Evolutionary conservation across 345 rosid genomes (phyloP), one percentile per base, ranked within the genome.

Genomic region (Iberis pinnata): DNA sequence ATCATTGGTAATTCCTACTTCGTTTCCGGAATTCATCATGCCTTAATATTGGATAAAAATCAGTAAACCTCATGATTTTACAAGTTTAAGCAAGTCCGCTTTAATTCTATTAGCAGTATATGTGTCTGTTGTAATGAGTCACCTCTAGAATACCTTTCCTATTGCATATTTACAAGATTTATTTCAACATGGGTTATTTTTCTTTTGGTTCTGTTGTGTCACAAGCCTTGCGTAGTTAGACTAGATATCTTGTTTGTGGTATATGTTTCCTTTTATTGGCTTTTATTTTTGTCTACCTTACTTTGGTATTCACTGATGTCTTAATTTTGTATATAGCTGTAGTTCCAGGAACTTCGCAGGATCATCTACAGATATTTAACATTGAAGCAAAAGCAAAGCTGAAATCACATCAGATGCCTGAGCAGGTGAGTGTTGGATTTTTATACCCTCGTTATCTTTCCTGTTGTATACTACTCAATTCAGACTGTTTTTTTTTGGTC

Each of bases 301-400:
- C 6, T 39, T 51, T 22, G 18, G 20, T 54, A 24, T 12, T 54
- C 50, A 61, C 49, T 24, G 14, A 17, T 49, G 14, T 49, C 12
- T 48, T 48, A 44, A 53, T 39, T 54, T 49, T 48, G 60, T 65
- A 60, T 78, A 63, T 53, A 93, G 99, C 99, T 25, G 95, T 88
- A 93, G 80, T 86, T 60, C 80, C 84, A 18, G 99, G 99, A 70
- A 86, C 95, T 15, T 79, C 90, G 51, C 95, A 88, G 74, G 99
- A 88, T 78, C 95, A 93, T 75, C 74, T 93, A 48, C 99, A 93
- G 70, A 88, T 93, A 77, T 88, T 93, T 72, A 93, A 93, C 74
- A 88, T 93, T 39, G 99, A 93, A 81, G 67, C 82, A 85, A 93
- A 93, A 68, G 72, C 95, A 24, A 93, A 93, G 73, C 70, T 93